A percentile compares a stretch with the other conserved stretches of the same genome.
Evolutionary conservation across 768 basidiomycete genomes (phyloP).

Genomic region (Leccinum fibrillosum): DNA sequence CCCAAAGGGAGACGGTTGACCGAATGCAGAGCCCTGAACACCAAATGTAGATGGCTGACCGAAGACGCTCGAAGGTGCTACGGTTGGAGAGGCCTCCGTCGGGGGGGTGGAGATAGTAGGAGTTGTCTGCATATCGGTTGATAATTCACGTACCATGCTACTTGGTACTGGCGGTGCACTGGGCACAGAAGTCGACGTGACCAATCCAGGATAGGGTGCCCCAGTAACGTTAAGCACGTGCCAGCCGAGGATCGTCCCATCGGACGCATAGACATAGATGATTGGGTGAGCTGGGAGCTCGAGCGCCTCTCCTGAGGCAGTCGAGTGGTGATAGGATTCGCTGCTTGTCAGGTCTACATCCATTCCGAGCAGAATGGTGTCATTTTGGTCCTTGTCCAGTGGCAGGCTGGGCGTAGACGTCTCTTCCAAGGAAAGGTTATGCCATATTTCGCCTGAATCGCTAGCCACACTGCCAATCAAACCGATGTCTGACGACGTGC

Average conservation of each 20-base stretch:
- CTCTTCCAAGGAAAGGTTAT: constrained; percentile 46
- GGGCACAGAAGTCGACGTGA: constrained; percentile 15
- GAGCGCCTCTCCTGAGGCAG: constrained; percentile 39
- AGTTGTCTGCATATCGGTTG: constrained; percentile 30
- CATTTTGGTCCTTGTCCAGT: constrained; percentile 63
- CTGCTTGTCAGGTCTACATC: constrained; percentile 62
- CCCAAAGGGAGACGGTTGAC: constrained; percentile 27
- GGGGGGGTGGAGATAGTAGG: constrained; percentile 17
- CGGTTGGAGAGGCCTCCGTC: constrained; percentile 28
- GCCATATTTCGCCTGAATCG: constrained; percentile 37
- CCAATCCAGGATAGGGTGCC: constrained; percentile 55
- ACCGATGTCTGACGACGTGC: constrained; percentile 50
- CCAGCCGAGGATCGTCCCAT: constrained; percentile 77
- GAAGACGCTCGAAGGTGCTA: constrained; percentile 31
- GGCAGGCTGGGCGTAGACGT: constrained; percentile 58
- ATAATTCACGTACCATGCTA: constrained; percentile 26
- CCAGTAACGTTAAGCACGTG: constrained; percentile 56
- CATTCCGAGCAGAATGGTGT: constrained; percentile 65
- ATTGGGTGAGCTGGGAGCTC: constrained; percentile 54
- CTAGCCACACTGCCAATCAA: constrained; percentile 35
- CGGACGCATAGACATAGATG: constrained; percentile 73
- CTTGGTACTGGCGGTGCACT: constrained; percentile 11
- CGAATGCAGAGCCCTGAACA: constrained; percentile 27
- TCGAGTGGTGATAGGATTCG: constrained; percentile 35
- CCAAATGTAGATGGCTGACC: constrained; percentile 32